Base-by-base conservation (phyloP, 176 grass and related monocot species). In the Tillandsia leiboldiana region DNA sequence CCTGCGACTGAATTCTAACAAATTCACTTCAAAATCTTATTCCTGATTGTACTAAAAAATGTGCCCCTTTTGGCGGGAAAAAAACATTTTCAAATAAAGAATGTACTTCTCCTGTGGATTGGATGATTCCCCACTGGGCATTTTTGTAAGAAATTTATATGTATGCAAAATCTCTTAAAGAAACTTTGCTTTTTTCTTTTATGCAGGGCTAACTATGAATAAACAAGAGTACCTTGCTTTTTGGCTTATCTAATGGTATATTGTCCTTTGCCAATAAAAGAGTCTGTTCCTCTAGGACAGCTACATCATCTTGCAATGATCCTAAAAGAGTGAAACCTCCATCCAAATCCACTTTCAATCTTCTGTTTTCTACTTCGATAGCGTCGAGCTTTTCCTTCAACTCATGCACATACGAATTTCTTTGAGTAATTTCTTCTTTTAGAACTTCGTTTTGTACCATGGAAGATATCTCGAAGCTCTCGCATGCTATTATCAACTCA, bases 391-490 rank as follows among this genome's bases (percentile, higher is more conserved):
- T 99, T 74, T 90, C 78, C 73, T 90, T 90, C 29, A 99, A 76
- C 29, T 77, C 87, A 26, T 88, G 71, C 51, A 93, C 80, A 2
- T 83, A 86, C 28, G 75, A 87, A 75, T 90, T 92, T 42, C 84
- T 81, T 51, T 72, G 61, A 49, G 77, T 90, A 50, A 93, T 83
- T 75, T 99, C 89, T 73, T 93, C 90, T 63, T 86, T 87, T 75
- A 99, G 56, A 11, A 90, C 87, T 75, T 93, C 82, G 72, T 75
- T 93, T 26, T 93, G 87, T 3, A 90, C 79, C 87, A 90, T 86
- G 6, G 81, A 82, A 70, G 84, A 87, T 67, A 90, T 99, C 72
- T 99, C 89, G 65, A 86, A 86, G 65, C 84, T 90, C 69, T 99
- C 89, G 0, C 94, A 99, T 61, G 80, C 66, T 26, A 77, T 54